Percentiles rank a stretch among this genome's conserved stretches.
These are phyloP conservation scores for Grigorovia yakushimaensis DNA, from an alignment of 805 yeast genomes.

Conservation along the genomic window DNA sequence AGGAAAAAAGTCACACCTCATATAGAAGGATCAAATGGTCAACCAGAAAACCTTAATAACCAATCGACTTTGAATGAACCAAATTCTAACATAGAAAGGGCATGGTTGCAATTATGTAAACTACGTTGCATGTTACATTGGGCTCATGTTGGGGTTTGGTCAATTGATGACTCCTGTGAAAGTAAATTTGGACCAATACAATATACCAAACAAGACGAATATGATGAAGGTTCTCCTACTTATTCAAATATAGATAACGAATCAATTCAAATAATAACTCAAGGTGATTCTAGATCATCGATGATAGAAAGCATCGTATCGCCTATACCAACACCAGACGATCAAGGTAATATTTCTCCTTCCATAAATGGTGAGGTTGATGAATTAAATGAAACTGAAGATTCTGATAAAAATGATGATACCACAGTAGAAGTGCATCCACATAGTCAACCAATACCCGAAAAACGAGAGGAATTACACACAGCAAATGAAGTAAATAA, in stretches of 20 bases:
- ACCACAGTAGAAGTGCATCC: not conserved
- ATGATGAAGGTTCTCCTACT: not conserved
- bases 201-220: conserved; percentile 1
- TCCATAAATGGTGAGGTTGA: not conserved
- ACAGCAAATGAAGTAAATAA: not conserved
- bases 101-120: conserved; percentile 57
- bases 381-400: not conserved
- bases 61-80: conserved; percentile 15
- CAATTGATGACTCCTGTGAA: conserved; percentile 29
- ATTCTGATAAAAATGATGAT: not conserved
- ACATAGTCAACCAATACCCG: too few relatives aligned
- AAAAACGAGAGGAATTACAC: not conserved
- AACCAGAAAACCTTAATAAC: not conserved
- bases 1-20: conserved; percentile 9
- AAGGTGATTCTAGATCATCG: not conserved
- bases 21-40: conserved; percentile 4
- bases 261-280: not conserved
- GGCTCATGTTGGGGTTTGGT: conserved; percentile 79
- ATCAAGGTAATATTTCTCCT: not conserved
- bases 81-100: conserved; percentile 33
- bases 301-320: not conserved
- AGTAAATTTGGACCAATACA: conserved; percentile 21
- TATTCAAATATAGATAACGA: not conserved
- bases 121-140: conserved; percentile 70
- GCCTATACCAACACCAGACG: not conserved